Conservation (phyloP, 257 asterid species). For the Solanum tarapatanum region DNA sequence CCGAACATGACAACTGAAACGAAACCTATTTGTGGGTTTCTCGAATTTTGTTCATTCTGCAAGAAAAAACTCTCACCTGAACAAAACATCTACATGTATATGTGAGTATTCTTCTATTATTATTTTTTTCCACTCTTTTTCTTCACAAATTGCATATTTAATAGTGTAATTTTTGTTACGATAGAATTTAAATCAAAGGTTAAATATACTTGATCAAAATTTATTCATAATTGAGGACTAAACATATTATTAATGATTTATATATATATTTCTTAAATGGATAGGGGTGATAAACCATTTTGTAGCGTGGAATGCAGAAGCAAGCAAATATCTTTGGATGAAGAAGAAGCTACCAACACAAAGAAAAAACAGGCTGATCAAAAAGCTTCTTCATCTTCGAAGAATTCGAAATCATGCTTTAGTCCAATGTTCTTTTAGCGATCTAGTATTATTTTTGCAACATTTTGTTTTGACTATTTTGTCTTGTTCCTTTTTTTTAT, state of each 20-base stretch:
- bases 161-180: neutral
- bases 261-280: neutral
- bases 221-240: neutral
- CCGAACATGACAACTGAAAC: neutral
- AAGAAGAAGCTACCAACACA: conserved; percentile 27
- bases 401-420: conserved; percentile 4
- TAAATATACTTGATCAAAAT: neutral
- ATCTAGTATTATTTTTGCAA: neutral
- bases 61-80: conserved; percentile 43
- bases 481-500: neutral
- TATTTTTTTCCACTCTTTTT: neutral
- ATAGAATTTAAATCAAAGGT: neutral
- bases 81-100: conserved; percentile 85
- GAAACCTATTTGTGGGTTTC: conserved; percentile 27
- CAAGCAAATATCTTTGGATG: conserved; percentile 82
- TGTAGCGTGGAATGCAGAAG: conserved; percentile 85
- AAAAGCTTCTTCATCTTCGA: conserved; percentile 3
- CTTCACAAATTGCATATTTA: neutral
- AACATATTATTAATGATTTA: neutral
- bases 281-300: conserved; percentile 81
- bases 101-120: conserved; percentile 27
- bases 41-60: conserved; percentile 66
- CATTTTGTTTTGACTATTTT: neutral
- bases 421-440: conserved; percentile 33
- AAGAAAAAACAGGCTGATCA: conserved; percentile 4